phyloP scores from a whole-genome alignment of 1,284 basidiomycete species.

The Porogramme epimiltina region DNA sequence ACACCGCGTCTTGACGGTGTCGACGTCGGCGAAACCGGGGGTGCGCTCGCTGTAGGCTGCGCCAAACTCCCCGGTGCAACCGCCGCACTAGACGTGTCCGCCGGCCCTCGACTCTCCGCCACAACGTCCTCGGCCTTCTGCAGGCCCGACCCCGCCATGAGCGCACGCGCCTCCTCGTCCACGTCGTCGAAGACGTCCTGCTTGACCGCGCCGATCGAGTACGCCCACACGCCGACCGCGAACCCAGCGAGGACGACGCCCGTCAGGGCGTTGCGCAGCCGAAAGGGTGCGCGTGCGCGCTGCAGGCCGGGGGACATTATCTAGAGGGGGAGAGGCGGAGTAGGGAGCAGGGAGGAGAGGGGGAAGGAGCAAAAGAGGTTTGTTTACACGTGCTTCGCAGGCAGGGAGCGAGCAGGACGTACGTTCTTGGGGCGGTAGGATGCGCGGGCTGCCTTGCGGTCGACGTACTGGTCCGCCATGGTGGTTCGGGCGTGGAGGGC shows the following conservation, averaged over 20 bases:
- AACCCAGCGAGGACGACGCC: slow-evolving; percentile 77
- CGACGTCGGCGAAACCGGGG: too few species aligned
- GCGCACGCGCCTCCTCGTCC: slow-evolving; percentile 71
- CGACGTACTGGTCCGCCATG: slow-evolving; percentile 39
- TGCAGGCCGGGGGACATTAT: slow-evolving; percentile 84
- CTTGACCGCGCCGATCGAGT: slow-evolving; percentile 92
- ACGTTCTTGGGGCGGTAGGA: slow-evolving; percentile 46
- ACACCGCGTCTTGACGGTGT: slow-evolving; percentile 36
- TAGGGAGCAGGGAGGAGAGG: background rate
- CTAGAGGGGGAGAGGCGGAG: slow-evolving; percentile 38
- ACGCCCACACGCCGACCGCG: slow-evolving; percentile 85
- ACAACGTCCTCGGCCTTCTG: slow-evolving; percentile 28
- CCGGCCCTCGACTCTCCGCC: slow-evolving; percentile 17
- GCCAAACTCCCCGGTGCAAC: background rate
- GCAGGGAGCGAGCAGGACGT: slow-evolving; percentile 16
- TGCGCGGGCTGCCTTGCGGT: slow-evolving; percentile 33
- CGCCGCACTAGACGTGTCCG: slow-evolving; percentile 9
- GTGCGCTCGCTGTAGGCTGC: too few species aligned
- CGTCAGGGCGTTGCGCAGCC: slow-evolving; percentile 77
- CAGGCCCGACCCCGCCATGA: slow-evolving; percentile 42
- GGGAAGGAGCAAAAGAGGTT: too few species aligned
- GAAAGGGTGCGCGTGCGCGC: slow-evolving; percentile 87
- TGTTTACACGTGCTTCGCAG: too few species aligned
- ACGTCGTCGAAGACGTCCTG: slow-evolving; percentile 91
- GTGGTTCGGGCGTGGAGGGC: slow-evolving; percentile 2